Conservation (phyloP, 2,329 filamentous ascomycete species). For the Dactylellina leptospora region DNA sequence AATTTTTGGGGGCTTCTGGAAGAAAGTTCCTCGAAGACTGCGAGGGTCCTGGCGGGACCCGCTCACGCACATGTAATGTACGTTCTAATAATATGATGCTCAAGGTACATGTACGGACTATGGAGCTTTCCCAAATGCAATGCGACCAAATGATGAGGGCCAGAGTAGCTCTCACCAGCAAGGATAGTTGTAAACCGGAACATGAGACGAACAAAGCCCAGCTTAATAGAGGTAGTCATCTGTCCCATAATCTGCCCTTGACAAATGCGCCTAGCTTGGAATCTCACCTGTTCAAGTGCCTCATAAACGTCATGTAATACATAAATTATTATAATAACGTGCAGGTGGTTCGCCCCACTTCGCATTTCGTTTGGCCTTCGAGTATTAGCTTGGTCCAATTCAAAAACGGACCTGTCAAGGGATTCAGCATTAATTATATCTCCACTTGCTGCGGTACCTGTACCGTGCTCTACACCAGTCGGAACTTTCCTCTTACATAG, state of each 20-base stretch:
- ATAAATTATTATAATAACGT: constrained; percentile 53
- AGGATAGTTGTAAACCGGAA: constrained; percentile 51
- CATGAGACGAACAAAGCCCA: constrained; percentile 51
- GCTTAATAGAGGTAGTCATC: constrained; percentile 53
- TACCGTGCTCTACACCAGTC: constrained; percentile 53
- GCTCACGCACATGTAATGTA: constrained; percentile 27
- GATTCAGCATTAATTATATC: constrained; percentile 54
- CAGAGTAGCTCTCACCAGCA: constrained; percentile 45
- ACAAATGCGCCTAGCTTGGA: constrained; percentile 52
- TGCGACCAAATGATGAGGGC: constrained; percentile 45
- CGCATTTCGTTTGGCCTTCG: constrained; percentile 43
- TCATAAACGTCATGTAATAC: constrained; percentile 54
- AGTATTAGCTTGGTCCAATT: constrained; percentile 50
- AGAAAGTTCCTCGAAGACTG: constrained; percentile 28
- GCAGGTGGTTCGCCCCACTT: constrained; percentile 53
- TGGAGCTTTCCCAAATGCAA: constrained; percentile 35
- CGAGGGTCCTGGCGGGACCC: constrained; percentile 39
- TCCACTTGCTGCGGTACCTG: constrained; percentile 51
- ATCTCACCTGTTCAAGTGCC: constrained; percentile 54
- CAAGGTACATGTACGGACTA: constrained; percentile 8
- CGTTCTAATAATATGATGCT: constrained; percentile 30
- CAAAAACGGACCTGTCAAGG: constrained; percentile 53
- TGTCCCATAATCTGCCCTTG: constrained; percentile 51
- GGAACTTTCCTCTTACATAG: constrained; percentile 52
- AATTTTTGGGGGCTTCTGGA: constrained; percentile 46